phyloP scores from a whole-genome alignment of 352 stramenopile genomes.

The Pythium sukuiense region DNA sequence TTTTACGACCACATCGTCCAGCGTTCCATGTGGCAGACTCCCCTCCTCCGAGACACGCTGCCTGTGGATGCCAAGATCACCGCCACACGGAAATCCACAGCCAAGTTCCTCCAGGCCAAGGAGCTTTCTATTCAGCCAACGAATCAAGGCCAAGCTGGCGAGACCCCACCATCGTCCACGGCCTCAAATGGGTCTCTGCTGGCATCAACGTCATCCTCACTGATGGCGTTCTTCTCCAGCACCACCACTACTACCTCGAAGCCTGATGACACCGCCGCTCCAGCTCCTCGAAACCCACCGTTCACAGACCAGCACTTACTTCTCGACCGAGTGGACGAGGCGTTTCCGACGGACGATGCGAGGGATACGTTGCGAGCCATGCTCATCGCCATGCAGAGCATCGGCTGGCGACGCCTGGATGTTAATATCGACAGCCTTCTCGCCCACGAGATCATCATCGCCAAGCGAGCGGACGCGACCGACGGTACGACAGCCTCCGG shows the following conservation, averaged over 20 bases:
- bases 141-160: neutral
- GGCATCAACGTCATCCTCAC: neutral
- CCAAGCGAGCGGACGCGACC: constrained; percentile 48
- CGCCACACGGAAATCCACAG: neutral
- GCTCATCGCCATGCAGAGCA: neutral
- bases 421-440: neutral
- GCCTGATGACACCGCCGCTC: neutral
- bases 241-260: neutral
- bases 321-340: neutral
- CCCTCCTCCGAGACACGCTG: neutral
- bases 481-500: constrained; percentile 42
- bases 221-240: neutral
- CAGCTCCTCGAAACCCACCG: neutral
- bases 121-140: neutral
- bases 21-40: neutral
- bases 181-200: no score
- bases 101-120: neutral
- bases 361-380: neutral
- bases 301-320: neutral
- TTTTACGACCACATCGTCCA: neutral
- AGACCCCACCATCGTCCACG: neutral
- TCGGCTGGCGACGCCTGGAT: neutral
- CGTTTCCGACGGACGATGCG: neutral
- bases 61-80: neutral
- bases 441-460: neutral